These are phyloP conservation scores for Plantago elongata DNA, from an alignment of 257 asterid species.

Conservation along the genomic window DNA sequence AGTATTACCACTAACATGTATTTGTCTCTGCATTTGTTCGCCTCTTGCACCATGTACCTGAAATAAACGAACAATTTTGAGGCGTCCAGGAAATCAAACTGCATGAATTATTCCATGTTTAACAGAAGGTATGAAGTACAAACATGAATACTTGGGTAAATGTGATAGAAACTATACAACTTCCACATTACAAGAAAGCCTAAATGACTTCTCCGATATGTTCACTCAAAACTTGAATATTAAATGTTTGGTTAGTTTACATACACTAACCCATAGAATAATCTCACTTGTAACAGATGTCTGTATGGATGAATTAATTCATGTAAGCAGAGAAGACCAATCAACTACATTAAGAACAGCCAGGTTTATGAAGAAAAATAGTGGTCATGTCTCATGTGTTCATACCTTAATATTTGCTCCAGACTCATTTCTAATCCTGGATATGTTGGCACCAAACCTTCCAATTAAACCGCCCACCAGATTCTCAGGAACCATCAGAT, in stretches of 20 bases:
- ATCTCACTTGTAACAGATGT: too few species aligned
- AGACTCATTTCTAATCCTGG: conserved; percentile 87
- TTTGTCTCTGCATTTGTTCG: conserved; percentile 84
- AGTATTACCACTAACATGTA: conserved; percentile 76
- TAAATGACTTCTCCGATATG: too few species aligned
- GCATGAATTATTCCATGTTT: background rate
- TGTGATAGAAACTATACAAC: background rate
- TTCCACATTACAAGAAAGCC: too few species aligned
- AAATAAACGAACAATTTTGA: conserved; percentile 8
- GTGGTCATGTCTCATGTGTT: background rate
- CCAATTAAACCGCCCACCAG: conserved; percentile 97
- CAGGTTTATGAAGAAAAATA: background rate
- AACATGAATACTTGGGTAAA: background rate
- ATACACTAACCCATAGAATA: too few species aligned
- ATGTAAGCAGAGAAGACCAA: background rate
- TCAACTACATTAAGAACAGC: background rate
- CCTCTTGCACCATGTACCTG: conserved; percentile 93
- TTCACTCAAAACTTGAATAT: too few species aligned
- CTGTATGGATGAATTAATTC: background rate
- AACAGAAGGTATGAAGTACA: background rate
- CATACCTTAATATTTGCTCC: conserved; percentile 90
- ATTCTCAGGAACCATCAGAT: conserved; percentile 80
- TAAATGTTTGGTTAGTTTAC: too few species aligned
- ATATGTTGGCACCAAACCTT: conserved; percentile 90
- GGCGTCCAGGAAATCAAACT: conserved; percentile 12